Evolutionary conservation across 176 grass and related monocot species (phyloP), one percentile per base, ranked within the genome.

Genomic region (Rhynchospora breviuscula): DNA sequence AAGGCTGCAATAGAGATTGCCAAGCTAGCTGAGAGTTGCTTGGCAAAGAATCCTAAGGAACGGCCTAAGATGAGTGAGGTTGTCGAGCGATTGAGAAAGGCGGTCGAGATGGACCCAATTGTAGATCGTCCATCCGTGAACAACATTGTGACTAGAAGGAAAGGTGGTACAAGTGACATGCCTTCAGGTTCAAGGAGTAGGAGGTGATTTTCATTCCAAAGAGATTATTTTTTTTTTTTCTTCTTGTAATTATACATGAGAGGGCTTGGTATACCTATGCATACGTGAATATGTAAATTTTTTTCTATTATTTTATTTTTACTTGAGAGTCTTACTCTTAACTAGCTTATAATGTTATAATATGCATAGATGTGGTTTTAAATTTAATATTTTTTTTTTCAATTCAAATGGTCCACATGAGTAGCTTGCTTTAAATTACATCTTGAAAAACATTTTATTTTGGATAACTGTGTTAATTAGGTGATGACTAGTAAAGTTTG

Each of bases 61-160:
- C 85, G 96, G 12, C 96, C 96, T 1, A 63, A 81, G 73, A 98
- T 98, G 96, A 80, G 79, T 59, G 91, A 93, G 84, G 86, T 91
- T 17, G 89, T 95, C 5, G 88, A 98, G 35, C 86, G 74, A 0
- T 87, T 98, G 64, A 84, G 81, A 43, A 84, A 84, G 14, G 89
- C 77, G 15, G 86, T 84, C 17, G 81, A 93, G 69, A 84, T 90
- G 87, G 78, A 90, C 54, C 62, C 40, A 2, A 82, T 47, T 15
- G 57, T 81, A 29, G 78, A 66, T 8, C 59, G 11, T 21, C 11
- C 81, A 79, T 25, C 67, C 21, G 45, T 11, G 80, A 46, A 56
- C 21, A 12, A 63, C n/a, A 53, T 52, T 9, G 53, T 52, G 19
- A 52, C 17, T 33, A 22, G 13, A 40, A 72, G 19, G 29, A 80